Evolutionary conservation across 352 stramenopile genomes (phyloP).

Genomic region (Elongisporangium prolatum): DNA sequence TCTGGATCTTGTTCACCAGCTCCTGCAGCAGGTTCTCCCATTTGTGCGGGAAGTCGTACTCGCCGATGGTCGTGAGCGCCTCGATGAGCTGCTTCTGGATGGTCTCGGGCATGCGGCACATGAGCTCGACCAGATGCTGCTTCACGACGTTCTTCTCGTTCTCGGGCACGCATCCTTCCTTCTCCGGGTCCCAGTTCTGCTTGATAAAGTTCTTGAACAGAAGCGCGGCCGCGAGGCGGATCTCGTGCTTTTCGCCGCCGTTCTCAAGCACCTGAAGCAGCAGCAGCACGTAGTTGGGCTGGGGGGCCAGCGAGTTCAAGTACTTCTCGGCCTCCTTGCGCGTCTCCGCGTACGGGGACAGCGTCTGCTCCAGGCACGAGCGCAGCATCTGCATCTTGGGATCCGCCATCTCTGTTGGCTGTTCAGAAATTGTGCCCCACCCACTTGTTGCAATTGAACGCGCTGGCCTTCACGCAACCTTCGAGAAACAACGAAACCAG

Average conservation of each 20-base stretch:
- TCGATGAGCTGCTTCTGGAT: slow-evolving; percentile 96
- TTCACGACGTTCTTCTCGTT: slow-evolving; percentile 95
- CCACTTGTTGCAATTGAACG: slow-evolving; percentile 4
- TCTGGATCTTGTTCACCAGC: slow-evolving; percentile 92
- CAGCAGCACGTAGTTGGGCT: slow-evolving; percentile 69
- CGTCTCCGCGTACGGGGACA: slow-evolving; percentile 66
- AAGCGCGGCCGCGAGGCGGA: slow-evolving; percentile 68
- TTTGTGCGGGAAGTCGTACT: slow-evolving; percentile 96
- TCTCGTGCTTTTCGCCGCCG: slow-evolving; percentile 44
- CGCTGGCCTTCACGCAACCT: background rate
- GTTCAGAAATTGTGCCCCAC: slow-evolving; percentile 4
- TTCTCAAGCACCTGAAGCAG: slow-evolving; percentile 76
- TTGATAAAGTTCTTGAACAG: slow-evolving; percentile 99
- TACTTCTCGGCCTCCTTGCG: slow-evolving; percentile 70
- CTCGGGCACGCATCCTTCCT: slow-evolving; percentile 57
- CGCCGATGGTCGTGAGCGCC: slow-evolving; percentile 95
- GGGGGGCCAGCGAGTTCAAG: slow-evolving; percentile 45
- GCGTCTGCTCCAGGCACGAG: slow-evolving; percentile 69
- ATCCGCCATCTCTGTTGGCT: slow-evolving; percentile 38
- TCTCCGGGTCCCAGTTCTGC: slow-evolving; percentile 94
- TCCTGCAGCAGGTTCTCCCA: slow-evolving; percentile 94
- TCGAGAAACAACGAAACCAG: slow-evolving; percentile 1
- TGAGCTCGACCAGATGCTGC: slow-evolving; percentile 97
- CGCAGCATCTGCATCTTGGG: slow-evolving; percentile 65
- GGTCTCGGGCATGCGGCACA: slow-evolving; percentile 93